A percentile compares a stretch with the other conserved stretches of the same genome.
Conservation (phyloP, 306 rosid species). For the Vigna radiata region DNA sequence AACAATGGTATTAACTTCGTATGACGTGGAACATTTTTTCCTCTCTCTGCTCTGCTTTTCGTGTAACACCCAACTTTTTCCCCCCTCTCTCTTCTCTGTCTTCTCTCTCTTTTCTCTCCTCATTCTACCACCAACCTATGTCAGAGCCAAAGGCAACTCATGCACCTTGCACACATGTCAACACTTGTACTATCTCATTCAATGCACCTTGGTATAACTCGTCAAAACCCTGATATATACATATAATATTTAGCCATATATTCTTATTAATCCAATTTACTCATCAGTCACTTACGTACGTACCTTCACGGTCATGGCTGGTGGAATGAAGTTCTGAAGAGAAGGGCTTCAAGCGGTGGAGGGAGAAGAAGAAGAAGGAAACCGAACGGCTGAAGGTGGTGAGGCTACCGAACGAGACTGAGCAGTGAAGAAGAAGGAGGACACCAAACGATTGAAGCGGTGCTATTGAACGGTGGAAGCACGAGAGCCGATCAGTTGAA, state of each 20-base stretch:
- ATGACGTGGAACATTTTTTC: no score
- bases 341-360: neutral
- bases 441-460: no score
- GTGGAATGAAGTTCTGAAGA: neutral
- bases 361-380: no score
- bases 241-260: no score
- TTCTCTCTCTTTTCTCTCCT: no score
- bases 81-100: no score
- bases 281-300: neutral
- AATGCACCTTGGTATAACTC: conserved; percentile 18
- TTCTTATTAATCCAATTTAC: neutral
- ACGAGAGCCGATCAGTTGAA: neutral
- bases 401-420: no score
- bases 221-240: neutral
- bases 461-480: no score
- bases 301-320: conserved; percentile 12
- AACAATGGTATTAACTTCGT: no score
- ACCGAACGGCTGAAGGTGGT: neutral
- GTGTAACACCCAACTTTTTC: no score
- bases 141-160: neutral
- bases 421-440: no score
- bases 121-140: neutral
- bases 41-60: no score
- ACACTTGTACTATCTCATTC: conserved; percentile 3
- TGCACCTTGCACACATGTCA: conserved; percentile 18